A percentile compares a stretch with the other conserved stretches of the same genome.
phyloP scores from a whole-genome alignment of 345 rosid species.

The Lepidium sativum region DNA sequence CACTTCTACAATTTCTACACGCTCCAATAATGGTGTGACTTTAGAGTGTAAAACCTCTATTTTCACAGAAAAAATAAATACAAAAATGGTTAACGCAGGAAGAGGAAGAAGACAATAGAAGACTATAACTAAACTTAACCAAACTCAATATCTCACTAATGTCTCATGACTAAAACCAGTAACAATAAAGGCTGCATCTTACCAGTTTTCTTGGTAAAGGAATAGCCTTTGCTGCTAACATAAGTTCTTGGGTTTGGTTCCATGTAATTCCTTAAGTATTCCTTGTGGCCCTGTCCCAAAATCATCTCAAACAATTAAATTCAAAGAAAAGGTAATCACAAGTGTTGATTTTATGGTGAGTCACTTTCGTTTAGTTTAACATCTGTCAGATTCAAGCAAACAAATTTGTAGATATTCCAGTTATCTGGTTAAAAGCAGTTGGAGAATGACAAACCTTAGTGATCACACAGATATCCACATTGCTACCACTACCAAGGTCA shows the following conservation, averaged over 20 bases:
- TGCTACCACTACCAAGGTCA: conserved; percentile 88
- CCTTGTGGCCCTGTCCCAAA: conserved; percentile 52
- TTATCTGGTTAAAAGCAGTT: not conserved
- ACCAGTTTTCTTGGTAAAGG: conserved; percentile 75
- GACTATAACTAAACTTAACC: not conserved
- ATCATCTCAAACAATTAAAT: not conserved
- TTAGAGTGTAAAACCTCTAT: conserved; percentile 64
- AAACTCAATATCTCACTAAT: not conserved
- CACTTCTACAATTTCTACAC: conserved; percentile 40
- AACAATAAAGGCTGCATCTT: not conserved
- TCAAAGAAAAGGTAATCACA: not conserved
- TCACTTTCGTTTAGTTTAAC: not conserved
- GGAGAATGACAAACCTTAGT: conserved; percentile 45
- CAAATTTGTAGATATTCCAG: not conserved
- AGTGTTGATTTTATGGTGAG: not conserved
- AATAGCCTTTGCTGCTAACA: conserved; percentile 43
- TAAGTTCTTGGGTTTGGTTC: conserved; percentile 72
- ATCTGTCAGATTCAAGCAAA: not conserved
- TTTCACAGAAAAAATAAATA: conserved; percentile 14
- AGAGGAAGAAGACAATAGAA: not conserved
- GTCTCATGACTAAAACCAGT: not conserved
- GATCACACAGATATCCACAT: conserved; percentile 82
- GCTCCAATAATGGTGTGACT: conserved; percentile 49
- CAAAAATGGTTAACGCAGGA: not conserved
- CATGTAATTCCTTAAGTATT: conserved; percentile 71